Conservation (phyloP, 2,329 filamentous ascomycete species). For the Fusarium pseudoanthophilum region DNA sequence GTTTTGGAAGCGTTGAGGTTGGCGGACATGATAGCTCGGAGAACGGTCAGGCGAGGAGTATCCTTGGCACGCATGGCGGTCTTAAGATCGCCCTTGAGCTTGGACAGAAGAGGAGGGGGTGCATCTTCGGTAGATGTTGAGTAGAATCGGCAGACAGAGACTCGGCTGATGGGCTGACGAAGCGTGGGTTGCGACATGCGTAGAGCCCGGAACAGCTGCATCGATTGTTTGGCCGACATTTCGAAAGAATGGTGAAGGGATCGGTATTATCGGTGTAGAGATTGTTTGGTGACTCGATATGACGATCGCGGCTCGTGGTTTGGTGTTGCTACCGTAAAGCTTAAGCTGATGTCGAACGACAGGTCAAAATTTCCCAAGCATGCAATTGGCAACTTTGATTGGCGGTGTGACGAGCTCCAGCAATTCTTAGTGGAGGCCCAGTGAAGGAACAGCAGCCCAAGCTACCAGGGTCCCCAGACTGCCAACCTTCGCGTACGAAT, state of each 20-base stretch:
- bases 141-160: slow-evolving; percentile 44
- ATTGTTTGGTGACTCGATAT: slow-evolving; percentile 13
- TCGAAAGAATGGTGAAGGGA: background rate
- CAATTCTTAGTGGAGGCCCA: background rate
- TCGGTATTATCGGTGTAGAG: background rate
- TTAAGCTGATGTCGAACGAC: slow-evolving; percentile 19
- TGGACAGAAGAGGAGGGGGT: slow-evolving; percentile 60
- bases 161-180: slow-evolving; percentile 26
- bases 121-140: slow-evolving; percentile 51
- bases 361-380: slow-evolving; percentile 42
- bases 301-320: slow-evolving; percentile 15
- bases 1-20: slow-evolving; percentile 83
- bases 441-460: slow-evolving; percentile 4
- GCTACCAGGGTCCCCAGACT: slow-evolving; percentile 18
- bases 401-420: slow-evolving; percentile 30
- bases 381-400: slow-evolving; percentile 38
- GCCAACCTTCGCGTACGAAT: slow-evolving; percentile 2
- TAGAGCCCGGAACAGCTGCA: slow-evolving; percentile 40
- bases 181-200: slow-evolving; percentile 35
- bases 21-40: slow-evolving; percentile 75
- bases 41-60: slow-evolving; percentile 70
- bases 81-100: slow-evolving; percentile 71
- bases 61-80: slow-evolving; percentile 74
- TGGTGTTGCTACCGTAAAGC: slow-evolving; percentile 7
- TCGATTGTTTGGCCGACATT: slow-evolving; percentile 43